These are phyloP conservation scores for Ceratocystis papillata DNA, from an alignment of 2,329 filamentous ascomycete genomes.

Conservation along the genomic window DNA sequence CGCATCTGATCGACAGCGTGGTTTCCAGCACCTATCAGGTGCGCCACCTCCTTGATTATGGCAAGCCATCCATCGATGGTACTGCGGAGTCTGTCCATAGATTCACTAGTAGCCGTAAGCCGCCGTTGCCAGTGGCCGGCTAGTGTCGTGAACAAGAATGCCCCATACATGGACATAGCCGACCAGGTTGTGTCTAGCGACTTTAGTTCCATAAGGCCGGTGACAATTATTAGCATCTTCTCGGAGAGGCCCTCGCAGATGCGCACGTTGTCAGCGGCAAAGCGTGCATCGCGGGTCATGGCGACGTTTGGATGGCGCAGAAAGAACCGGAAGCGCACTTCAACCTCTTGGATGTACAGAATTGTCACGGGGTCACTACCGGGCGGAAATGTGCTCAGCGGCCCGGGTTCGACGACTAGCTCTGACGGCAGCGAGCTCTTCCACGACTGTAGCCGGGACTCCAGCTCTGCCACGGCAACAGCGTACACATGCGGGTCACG, in stretches of 20 bases:
- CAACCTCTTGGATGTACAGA: constrained; percentile 44
- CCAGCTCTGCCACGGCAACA: constrained; percentile 51
- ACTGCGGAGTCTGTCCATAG: constrained; percentile 48
- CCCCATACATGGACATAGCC: constrained; percentile 58
- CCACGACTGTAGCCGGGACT: constrained; percentile 53
- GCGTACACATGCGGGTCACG: constrained; percentile 54
- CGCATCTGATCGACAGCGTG: constrained; percentile 38
- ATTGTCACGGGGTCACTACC: constrained; percentile 37
- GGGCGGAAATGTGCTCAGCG: background rate
- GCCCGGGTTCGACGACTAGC: constrained; percentile 37
- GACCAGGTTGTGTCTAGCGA: constrained; percentile 71
- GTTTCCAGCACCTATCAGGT: constrained; percentile 42
- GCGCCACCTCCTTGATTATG: constrained; percentile 55
- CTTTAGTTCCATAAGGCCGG: constrained; percentile 51
- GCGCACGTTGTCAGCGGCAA: constrained; percentile 51
- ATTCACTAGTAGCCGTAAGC: constrained; percentile 45
- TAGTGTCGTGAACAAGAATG: constrained; percentile 61
- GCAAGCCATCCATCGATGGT: constrained; percentile 62
- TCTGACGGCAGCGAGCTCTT: constrained; percentile 52
- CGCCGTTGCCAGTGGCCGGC: constrained; percentile 59
- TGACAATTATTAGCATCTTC: constrained; percentile 51
- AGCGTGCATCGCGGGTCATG: constrained; percentile 42
- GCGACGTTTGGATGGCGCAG: constrained; percentile 52
- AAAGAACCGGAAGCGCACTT: constrained; percentile 48
- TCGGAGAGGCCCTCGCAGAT: constrained; percentile 57